Percentiles rank a stretch among this genome's conserved stretches.
Evolutionary conservation across 495 filamentous ascomycete genomes (phyloP).

Genomic region (Penicillium manginii): DNA sequence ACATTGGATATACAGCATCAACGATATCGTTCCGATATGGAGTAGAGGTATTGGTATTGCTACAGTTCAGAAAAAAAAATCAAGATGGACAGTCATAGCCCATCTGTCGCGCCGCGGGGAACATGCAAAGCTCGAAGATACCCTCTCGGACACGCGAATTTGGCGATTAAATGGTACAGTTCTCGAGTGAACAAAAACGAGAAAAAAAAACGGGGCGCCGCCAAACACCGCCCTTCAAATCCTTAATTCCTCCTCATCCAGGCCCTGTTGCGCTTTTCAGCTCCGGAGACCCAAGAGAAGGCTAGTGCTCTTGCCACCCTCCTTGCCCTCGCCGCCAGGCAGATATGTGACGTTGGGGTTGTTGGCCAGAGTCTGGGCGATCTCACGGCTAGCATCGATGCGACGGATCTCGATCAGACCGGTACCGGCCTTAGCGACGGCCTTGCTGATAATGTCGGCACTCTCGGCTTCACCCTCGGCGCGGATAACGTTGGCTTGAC

Average conservation of each 20-base stretch:
- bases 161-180: conserved; percentile 40
- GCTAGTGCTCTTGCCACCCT: conserved; percentile 63
- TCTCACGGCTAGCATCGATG: conserved; percentile 96
- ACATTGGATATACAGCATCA: conserved; percentile 19
- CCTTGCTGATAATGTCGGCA: conserved; percentile 89
- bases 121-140: conserved; percentile 37
- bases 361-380: conserved; percentile 81
- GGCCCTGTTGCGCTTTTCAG: conserved; percentile 22
- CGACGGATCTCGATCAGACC: conserved; percentile 93
- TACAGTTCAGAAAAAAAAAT: conserved; percentile 39
- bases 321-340: conserved; percentile 71
- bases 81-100: conserved; percentile 27
- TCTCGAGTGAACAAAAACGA: neutral
- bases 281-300: conserved; percentile 64
- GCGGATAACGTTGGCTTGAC: conserved; percentile 96
- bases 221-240: conserved; percentile 28
- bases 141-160: conserved; percentile 20
- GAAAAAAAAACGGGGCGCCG: conserved; percentile 19
- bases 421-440: conserved; percentile 89
- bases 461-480: conserved; percentile 97
- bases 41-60: conserved; percentile 49
- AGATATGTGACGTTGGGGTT: conserved; percentile 98
- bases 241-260: conserved; percentile 12
- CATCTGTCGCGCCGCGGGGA: conserved; percentile 35
- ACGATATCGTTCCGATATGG: conserved; percentile 21